A percentile compares a stretch with the other conserved stretches of the same genome.
These are phyloP conservation scores for Oidiodendron maius DNA, from an alignment of 495 filamentous ascomycete genomes.

Conservation along the genomic window DNA sequence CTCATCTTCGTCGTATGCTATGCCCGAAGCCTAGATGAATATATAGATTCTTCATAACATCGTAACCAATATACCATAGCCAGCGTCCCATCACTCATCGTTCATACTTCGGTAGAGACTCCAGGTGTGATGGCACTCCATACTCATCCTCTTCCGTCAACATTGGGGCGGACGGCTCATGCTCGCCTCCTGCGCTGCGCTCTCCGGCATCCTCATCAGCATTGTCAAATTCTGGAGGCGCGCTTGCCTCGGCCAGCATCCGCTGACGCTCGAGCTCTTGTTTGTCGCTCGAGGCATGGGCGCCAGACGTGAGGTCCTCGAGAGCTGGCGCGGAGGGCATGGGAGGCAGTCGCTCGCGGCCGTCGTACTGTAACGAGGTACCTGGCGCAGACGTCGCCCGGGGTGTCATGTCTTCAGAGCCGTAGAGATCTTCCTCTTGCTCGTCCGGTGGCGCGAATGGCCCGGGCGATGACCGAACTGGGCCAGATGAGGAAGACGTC, in stretches of 20 bases:
- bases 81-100: slow-evolving; percentile 21
- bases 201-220: slow-evolving; percentile 32
- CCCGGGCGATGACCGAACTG: not conserved
- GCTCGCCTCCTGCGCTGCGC: slow-evolving; percentile 6
- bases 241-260: slow-evolving; percentile 65
- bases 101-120: slow-evolving; percentile 40
- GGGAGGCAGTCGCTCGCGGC: not conserved
- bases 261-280: slow-evolving; percentile 74
- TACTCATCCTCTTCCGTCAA: slow-evolving; percentile 59
- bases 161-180: slow-evolving; percentile 58
- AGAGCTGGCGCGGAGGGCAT: slow-evolving; percentile 22
- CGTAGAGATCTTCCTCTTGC: slow-evolving; percentile 30
- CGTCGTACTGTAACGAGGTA: not conserved
- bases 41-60: not conserved
- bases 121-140: slow-evolving; percentile 18
- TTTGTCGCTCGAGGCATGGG: slow-evolving; percentile 65
- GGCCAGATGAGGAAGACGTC: slow-evolving; percentile 41
- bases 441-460: slow-evolving; percentile 16
- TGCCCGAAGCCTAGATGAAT: not conserved
- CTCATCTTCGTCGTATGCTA: too few species aligned
- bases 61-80: not conserved
- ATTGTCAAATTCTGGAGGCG: slow-evolving; percentile 49
- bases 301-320: slow-evolving; percentile 33
- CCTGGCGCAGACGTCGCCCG: not conserved
- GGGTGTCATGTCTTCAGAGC: slow-evolving; percentile 22